A percentile compares a stretch with the other conserved stretches of the same genome.
These are phyloP conservation scores for Sinapis alba DNA, from an alignment of 441 rosid species.

Conservation along the genomic window DNA sequence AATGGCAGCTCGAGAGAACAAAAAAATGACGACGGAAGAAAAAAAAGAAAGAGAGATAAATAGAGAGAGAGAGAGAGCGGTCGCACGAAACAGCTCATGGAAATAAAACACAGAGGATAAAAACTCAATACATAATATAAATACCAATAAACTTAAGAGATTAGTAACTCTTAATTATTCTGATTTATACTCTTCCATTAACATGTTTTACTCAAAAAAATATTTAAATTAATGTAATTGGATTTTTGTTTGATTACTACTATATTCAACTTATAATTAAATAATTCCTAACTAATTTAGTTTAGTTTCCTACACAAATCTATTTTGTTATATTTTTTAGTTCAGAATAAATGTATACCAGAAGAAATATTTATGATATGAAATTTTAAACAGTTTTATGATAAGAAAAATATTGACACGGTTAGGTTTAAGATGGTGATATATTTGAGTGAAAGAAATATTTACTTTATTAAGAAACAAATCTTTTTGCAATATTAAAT, in stretches of 20 bases:
- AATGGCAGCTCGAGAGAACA: slow-evolving; percentile 35
- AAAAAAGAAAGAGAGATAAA: slow-evolving; percentile 15
- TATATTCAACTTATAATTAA: background rate
- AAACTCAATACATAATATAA: background rate
- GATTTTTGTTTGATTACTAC: background rate
- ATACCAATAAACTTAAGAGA: background rate
- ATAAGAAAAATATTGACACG: background rate
- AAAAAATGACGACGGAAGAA: slow-evolving; percentile 22
- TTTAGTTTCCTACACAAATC: background rate
- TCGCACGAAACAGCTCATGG: slow-evolving; percentile 32
- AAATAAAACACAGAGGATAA: background rate
- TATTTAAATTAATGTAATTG: background rate
- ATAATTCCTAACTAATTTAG: background rate
- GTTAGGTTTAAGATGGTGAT: background rate
- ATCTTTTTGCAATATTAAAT: background rate
- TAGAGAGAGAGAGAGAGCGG: slow-evolving; percentile 7
- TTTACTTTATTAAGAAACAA: background rate
- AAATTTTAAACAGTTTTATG: background rate
- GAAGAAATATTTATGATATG: background rate
- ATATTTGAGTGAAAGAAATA: background rate
- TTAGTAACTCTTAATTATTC: background rate
- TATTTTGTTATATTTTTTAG: background rate
- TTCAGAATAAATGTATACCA: background rate
- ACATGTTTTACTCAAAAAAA: background rate
- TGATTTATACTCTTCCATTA: background rate